Percentiles rank a stretch among this genome's conserved stretches.
These are phyloP conservation scores for Hypoxylon sp. DNA, from an alignment of 2,329 filamentous ascomycete genomes.

Conservation along the genomic window DNA sequence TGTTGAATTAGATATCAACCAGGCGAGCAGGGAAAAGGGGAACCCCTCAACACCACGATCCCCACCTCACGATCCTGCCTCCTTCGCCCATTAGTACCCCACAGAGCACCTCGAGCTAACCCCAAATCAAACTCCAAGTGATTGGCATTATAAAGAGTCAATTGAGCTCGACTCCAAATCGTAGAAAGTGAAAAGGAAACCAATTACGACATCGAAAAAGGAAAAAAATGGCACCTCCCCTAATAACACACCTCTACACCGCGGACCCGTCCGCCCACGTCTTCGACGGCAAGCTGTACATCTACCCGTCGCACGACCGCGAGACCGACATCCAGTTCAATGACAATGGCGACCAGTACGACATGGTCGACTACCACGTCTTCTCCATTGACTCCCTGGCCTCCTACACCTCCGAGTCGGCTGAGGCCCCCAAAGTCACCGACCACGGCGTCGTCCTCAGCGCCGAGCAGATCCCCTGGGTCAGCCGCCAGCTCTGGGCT, in stretches of 20 bases:
- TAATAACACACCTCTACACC: conserved; percentile 81
- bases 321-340: conserved; percentile 80
- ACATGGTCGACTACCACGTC: conserved; percentile 87
- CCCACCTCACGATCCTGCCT: conserved; percentile 43
- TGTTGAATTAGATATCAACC: background rate
- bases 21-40: background rate
- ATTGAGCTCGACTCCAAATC: background rate
- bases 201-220: background rate
- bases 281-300: conserved; percentile 79
- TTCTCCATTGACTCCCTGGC: conserved; percentile 71
- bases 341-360: conserved; percentile 87
- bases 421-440: conserved; percentile 59
- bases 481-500: conserved; percentile 82
- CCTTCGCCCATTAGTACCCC: conserved; percentile 18
- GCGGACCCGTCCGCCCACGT: conserved; percentile 85
- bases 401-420: conserved; percentile 44
- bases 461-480: conserved; percentile 78
- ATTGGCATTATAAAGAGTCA: background rate
- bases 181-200: background rate
- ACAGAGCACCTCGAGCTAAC: conserved; percentile 10
- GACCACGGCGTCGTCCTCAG: conserved; percentile 79
- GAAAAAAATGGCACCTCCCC: conserved; percentile 64
- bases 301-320: conserved; percentile 85
- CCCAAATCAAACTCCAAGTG: conserved; percentile 1
- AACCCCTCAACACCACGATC: conserved; percentile 45